Evolutionary conservation across 1,139 yeast genomes (phyloP).

Genomic region (Lodderomyces margitis): DNA sequence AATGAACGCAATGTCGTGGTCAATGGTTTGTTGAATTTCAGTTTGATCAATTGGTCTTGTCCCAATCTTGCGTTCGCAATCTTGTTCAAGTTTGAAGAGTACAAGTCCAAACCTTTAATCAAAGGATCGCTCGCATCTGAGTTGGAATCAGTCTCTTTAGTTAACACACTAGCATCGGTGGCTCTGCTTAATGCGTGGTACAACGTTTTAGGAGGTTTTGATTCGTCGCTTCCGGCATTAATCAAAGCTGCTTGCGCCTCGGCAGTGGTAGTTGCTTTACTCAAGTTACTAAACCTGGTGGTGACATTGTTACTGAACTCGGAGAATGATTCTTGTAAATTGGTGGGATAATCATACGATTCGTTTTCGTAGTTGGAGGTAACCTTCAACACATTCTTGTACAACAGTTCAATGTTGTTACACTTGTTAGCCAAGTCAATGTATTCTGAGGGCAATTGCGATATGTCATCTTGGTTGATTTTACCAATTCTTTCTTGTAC

Average conservation of each 20-base stretch:
- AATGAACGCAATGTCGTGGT: slow-evolving; percentile 62
- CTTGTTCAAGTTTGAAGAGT: slow-evolving; percentile 50
- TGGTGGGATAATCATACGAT: slow-evolving; percentile 84
- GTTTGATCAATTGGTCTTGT: slow-evolving; percentile 72
- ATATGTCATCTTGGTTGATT: slow-evolving; percentile 63
- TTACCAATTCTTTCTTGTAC: slow-evolving; percentile 80
- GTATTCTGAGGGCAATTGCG: slow-evolving; percentile 84
- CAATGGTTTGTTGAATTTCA: slow-evolving; percentile 70
- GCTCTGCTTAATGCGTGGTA: slow-evolving; percentile 84
- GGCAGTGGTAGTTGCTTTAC: slow-evolving; percentile 73
- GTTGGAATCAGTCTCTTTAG: slow-evolving; percentile 44
- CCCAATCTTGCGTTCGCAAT: slow-evolving; percentile 83
- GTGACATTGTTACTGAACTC: slow-evolving; percentile 72
- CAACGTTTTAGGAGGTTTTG: slow-evolving; percentile 74
- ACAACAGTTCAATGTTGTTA: slow-evolving; percentile 71
- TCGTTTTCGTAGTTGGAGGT: slow-evolving; percentile 73
- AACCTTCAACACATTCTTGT: slow-evolving; percentile 69
- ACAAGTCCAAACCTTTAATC: slow-evolving; percentile 42
- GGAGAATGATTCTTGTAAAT: slow-evolving; percentile 66
- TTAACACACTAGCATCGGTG: slow-evolving; percentile 52
- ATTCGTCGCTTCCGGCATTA: slow-evolving; percentile 51
- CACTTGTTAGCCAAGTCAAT: slow-evolving; percentile 70
- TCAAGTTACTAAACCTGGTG: slow-evolving; percentile 63
- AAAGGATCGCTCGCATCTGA: slow-evolving; percentile 47
- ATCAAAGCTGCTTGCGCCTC: slow-evolving; percentile 82